Evolutionary conservation across 1,139 yeast species (phyloP).

Genomic region (Scheffersomyces parashehatae): DNA sequence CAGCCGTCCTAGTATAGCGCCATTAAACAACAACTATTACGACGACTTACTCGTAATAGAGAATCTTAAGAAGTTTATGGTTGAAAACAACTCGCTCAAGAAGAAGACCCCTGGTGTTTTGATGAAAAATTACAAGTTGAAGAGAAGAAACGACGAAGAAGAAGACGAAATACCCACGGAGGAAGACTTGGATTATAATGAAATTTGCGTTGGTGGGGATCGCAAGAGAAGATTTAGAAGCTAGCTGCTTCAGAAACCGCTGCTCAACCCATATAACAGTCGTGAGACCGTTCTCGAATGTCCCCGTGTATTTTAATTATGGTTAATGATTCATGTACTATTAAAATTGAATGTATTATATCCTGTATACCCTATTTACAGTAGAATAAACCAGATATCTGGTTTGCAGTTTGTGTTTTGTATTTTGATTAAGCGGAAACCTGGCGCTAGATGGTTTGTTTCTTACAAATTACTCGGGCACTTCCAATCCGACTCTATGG

Average conservation of each 20-base stretch:
- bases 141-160: constrained; percentile 28
- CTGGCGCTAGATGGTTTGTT: too few relatives aligned
- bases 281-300: too few relatives aligned
- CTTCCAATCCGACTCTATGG: constrained; percentile 70
- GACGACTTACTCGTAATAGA: constrained; percentile 45
- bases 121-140: constrained; percentile 34
- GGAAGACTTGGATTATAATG: constrained; percentile 7
- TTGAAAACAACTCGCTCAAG: constrained; percentile 37
- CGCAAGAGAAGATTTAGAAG: constrained; percentile 10
- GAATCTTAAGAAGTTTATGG: constrained; percentile 39
- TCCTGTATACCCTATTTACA: not conserved
- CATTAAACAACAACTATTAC: constrained; percentile 36
- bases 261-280: too few relatives aligned
- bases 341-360: constrained; percentile 1
- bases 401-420: not conserved
- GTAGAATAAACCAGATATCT: not conserved
- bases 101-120: constrained; percentile 25
- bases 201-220: constrained; percentile 8
- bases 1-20: constrained; percentile 19
- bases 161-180: constrained; percentile 3
- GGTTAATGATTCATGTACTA: not conserved
- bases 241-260: not conserved
- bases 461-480: constrained; percentile 9
- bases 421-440: too few relatives aligned
- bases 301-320: not conserved